Percentiles rank a stretch among this genome's conserved stretches.
phyloP scores from a whole-genome alignment of 441 rosid genomes.

The Flueggea neowawraea region DNA sequence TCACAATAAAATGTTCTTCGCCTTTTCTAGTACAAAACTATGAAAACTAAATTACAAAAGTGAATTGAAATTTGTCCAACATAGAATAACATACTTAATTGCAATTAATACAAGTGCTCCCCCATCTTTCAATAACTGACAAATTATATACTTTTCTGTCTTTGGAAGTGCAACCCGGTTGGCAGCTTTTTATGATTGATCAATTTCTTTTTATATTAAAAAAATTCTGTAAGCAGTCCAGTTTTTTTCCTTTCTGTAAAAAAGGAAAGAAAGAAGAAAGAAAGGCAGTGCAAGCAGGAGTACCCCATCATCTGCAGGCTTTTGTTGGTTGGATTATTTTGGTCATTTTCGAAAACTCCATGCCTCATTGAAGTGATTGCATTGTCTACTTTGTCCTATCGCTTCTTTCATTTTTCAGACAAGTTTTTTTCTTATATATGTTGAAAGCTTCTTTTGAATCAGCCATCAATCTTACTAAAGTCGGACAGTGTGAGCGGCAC shows the following conservation, averaged over 20 bases:
- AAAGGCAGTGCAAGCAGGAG: neutral
- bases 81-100: slow-evolving; percentile 3
- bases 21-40: slow-evolving; percentile 9
- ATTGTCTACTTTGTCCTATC: slow-evolving; percentile 20
- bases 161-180: slow-evolving; percentile 9
- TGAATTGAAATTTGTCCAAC: slow-evolving; percentile 1
- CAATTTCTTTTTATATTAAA: no score
- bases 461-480: slow-evolving; percentile 24
- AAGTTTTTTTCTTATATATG: neutral
- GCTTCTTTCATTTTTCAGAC: slow-evolving; percentile 5
- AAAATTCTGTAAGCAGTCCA: neutral
- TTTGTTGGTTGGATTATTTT: slow-evolving; percentile 31
- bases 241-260: neutral
- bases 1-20: slow-evolving; percentile 3
- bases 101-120: slow-evolving; percentile 3
- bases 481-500: slow-evolving; percentile 10
- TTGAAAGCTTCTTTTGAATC: slow-evolving; percentile 9
- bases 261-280: slow-evolving; percentile 3
- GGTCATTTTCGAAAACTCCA: slow-evolving; percentile 46
- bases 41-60: slow-evolving; percentile 1
- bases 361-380: slow-evolving; percentile 24
- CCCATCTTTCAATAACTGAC: slow-evolving; percentile 14
- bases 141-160: neutral
- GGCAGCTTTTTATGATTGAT: slow-evolving; percentile 7
- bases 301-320: slow-evolving; percentile 41